Evolutionary conservation across 139 green algal species (phyloP).

Genomic region (Coelastrella sp.): DNA sequence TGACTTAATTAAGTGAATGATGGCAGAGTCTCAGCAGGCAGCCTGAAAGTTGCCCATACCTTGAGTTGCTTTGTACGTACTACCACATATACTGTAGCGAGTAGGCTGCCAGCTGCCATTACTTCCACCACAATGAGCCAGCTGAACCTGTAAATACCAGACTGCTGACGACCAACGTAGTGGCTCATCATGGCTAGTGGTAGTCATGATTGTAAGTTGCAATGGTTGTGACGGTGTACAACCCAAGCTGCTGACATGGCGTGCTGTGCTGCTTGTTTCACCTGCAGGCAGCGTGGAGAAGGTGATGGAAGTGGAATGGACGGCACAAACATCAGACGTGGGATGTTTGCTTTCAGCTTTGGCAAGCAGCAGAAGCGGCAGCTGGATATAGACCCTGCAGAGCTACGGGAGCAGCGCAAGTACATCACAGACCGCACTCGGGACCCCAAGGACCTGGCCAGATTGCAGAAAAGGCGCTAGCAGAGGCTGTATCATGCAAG

Average conservation of each 20-base stretch:
- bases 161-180: too few species aligned
- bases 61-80: too few species aligned
- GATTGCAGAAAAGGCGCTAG: not conserved
- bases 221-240: not conserved
- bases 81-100: too few species aligned
- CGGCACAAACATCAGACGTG: conserved; percentile 36
- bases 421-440: conserved; percentile 41
- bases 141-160: too few species aligned
- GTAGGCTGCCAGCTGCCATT: too few species aligned
- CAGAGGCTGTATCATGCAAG: not conserved
- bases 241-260: not conserved
- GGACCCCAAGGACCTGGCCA: conserved; percentile 34
- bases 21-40: too few species aligned
- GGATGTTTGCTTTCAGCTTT: conserved; percentile 47
- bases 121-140: too few species aligned
- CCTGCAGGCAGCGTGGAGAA: not conserved
- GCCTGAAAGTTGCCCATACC: too few species aligned
- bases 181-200: too few species aligned
- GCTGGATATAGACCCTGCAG: conserved; percentile 13
- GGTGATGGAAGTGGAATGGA: not conserved
- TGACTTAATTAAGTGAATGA: too few species aligned
- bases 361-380: conserved; percentile 48
- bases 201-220: too few species aligned
- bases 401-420: conserved; percentile 37
- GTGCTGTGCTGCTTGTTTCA: not conserved